Evolutionary conservation across 345 rosid species (phyloP).

Genomic region (Capsella bursapastoris): DNA sequence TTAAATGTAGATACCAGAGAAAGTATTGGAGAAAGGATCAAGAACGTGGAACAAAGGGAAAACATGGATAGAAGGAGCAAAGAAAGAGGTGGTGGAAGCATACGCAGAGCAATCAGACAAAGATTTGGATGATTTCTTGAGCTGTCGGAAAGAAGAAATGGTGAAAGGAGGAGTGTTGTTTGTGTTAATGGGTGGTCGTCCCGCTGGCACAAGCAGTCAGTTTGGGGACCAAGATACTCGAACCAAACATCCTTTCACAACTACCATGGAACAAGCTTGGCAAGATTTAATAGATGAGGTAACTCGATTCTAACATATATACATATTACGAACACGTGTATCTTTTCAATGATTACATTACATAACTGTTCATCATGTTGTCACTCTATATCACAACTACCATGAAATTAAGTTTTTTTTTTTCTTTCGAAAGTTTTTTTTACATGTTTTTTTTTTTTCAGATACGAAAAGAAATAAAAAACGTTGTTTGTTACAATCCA

Average conservation of each 20-base stretch:
- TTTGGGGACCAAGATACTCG: slow-evolving; percentile 56
- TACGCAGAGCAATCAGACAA: slow-evolving; percentile 57
- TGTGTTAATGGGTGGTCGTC: slow-evolving; percentile 63
- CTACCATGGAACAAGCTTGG: slow-evolving; percentile 70
- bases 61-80: slow-evolving; percentile 66
- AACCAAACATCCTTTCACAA: slow-evolving; percentile 64
- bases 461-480: neutral
- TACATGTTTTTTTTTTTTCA: neutral
- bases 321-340: neutral
- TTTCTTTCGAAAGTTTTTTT: neutral
- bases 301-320: neutral
- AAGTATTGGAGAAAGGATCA: slow-evolving; percentile 52
- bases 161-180: slow-evolving; percentile 61
- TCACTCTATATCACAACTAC: slow-evolving; percentile 20
- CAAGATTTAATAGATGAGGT: slow-evolving; percentile 66
- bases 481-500: neutral
- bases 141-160: slow-evolving; percentile 61
- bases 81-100: slow-evolving; percentile 57
- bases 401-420: neutral
- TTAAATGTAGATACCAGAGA: slow-evolving; percentile 54
- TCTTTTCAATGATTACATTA: slow-evolving; percentile 28
- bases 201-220: slow-evolving; percentile 49
- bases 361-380: slow-evolving; percentile 30
- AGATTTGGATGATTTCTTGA: slow-evolving; percentile 58
- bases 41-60: slow-evolving; percentile 60